These are phyloP conservation scores for Coemansia asiatica DNA, from an alignment of 192 early-diverging fungal species.

Conservation along the genomic window DNA sequence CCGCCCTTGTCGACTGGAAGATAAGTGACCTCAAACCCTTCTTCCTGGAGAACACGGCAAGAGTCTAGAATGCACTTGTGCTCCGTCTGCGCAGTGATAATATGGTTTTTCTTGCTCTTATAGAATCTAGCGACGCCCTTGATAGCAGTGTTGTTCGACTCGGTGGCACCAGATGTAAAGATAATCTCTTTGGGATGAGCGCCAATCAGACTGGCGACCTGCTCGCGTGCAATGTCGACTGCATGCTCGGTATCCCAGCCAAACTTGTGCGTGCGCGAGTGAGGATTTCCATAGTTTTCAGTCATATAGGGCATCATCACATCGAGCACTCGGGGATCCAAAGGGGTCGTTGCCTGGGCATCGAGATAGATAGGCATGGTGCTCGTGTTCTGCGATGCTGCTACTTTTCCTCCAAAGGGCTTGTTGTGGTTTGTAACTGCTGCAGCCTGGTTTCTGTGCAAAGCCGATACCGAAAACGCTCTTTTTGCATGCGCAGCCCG, in stretches of 20 bases:
- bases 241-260: conserved; percentile 95
- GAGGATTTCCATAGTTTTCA: conserved; percentile 91
- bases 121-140: conserved; percentile 97
- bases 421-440: conserved; percentile 50
- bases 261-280: conserved; percentile 94
- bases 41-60: conserved; percentile 91
- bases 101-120: conserved; percentile 89
- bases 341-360: conserved; percentile 90
- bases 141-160: conserved; percentile 92
- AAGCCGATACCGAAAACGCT: conserved; percentile 32
- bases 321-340: conserved; percentile 89
- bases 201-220: conserved; percentile 83
- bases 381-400: conserved; percentile 9
- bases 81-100: conserved; percentile 96
- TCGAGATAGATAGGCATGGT: conserved; percentile 87
- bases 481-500: conserved; percentile 4
- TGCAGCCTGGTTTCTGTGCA: conserved; percentile 5
- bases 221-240: conserved; percentile 83
- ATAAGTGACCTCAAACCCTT: conserved; percentile 96
- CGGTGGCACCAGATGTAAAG: conserved; percentile 95
- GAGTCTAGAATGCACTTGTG: conserved; percentile 98
- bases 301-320: conserved; percentile 94
- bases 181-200: conserved; percentile 96
- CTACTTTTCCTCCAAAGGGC: conserved; percentile 16
- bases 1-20: conserved; percentile 84